Base-by-base conservation (phyloP, 768 basidiomycete genomes). In the Panaeolus papilionaceus region DNA sequence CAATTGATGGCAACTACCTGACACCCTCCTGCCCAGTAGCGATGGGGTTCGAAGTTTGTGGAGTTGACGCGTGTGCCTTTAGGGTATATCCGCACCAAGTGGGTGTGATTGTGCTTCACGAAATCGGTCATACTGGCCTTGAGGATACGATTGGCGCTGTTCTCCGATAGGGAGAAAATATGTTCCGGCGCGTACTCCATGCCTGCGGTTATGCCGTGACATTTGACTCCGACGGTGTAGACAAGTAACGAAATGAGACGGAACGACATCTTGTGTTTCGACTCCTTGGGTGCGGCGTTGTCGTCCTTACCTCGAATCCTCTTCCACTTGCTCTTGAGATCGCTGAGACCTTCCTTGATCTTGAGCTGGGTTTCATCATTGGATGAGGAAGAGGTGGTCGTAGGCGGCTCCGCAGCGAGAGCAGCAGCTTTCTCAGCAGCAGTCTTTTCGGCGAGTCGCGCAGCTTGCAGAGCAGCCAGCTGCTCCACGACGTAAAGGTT, bases 1-100 rank as follows among this genome's bases (percentile, higher is more conserved):
- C 96, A 98, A 77, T 99, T 99, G 67, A 99, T 85, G 4, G 98
- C 95, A 0, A 97, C 95, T 38, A 99, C 78, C 76, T 99, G 97
- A 58, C 54, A 58, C n/a, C 97, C 97, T 2, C 89, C 89, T 0
- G 89, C 88, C 97, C 97, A 99, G 75, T 89, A 96, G 18, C 89
- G 85, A 77, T 58, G 64, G 20, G 68, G 68, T 49, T 69, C 68
- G 16, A 63, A 69, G 61, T 69, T 69, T 39, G 68, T 58, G 18
- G 68, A 69, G 20, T 49, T 66, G 14, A 69, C 65, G 23, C 68
- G 54, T 65, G 65, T 69, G 23, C 68, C 68, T 23, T 69, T 70
- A 38, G 96, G 96, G 74, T 98, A 98, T 2, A 92, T 87, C 66
- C 96, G 81, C 10, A 95, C 90, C 39, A 98, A 74, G 75, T 98